Conservation (phyloP, 1,139 yeast genomes). For the Geotrichum bryndzae region DNA sequence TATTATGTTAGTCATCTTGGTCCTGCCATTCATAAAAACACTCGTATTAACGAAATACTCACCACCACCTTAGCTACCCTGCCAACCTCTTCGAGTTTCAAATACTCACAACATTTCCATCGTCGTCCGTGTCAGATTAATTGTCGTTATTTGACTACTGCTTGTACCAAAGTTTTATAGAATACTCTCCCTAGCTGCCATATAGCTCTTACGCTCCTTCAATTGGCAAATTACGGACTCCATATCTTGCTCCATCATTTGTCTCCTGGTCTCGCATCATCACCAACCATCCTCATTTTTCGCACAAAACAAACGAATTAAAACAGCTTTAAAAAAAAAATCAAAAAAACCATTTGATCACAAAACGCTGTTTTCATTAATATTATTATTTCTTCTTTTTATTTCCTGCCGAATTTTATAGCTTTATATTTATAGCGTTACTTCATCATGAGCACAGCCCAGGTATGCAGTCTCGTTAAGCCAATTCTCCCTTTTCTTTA, state of each 20-base stretch:
- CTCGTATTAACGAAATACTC: neutral
- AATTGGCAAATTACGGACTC: neutral
- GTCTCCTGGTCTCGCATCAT: neutral
- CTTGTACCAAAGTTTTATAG: too few species aligned
- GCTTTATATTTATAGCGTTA: neutral
- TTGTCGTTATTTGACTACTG: too few species aligned
- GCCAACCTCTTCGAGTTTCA: too few species aligned
- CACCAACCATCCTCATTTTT: neutral
- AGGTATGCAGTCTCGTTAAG: neutral
- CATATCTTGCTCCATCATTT: neutral
- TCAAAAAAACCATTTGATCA: neutral
- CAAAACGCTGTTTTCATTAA: neutral
- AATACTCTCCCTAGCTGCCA: neutral
- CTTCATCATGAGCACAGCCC: constrained; percentile 12
- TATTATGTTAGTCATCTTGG: neutral
- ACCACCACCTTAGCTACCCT: too few species aligned
- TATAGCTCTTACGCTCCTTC: neutral
- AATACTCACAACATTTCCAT: too few species aligned
- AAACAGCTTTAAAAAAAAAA: neutral
- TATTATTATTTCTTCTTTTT: neutral
- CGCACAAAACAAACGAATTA: neutral
- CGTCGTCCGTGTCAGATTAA: too few species aligned
- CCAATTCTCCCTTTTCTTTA: neutral
- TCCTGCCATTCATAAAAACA: neutral
- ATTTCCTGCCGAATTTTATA: too few species aligned